Conservation (phyloP, 192 early-diverging fungal species). For the Chytriomyces sp. region DNA sequence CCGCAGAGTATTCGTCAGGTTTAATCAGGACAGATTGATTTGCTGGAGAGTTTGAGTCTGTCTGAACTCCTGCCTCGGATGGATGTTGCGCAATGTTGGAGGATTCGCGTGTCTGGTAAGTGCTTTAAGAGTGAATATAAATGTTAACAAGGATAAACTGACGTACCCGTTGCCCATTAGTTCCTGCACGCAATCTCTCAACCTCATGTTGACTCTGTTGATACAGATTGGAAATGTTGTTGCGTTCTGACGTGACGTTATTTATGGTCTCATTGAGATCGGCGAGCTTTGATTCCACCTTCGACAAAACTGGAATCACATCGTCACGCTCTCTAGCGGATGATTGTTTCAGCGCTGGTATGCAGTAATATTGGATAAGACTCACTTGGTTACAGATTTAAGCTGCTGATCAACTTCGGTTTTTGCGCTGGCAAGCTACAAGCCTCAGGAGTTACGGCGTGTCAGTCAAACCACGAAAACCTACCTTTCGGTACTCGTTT, state of each 20-base stretch:
- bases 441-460: neutral
- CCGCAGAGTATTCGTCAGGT: constrained; percentile 1
- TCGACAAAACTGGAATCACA: constrained; percentile 39
- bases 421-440: neutral
- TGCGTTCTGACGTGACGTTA: constrained; percentile 45
- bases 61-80: too few relatives aligned
- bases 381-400: constrained; percentile 3
- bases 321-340: constrained; percentile 43
- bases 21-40: constrained; percentile 17
- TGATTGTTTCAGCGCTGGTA: too few relatives aligned
- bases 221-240: constrained; percentile 46
- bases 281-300: constrained; percentile 42
- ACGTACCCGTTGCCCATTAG: neutral
- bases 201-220: constrained; percentile 37
- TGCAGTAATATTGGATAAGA: too few relatives aligned
- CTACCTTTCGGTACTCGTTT: neutral
- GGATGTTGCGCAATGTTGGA: too few relatives aligned
- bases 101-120: neutral
- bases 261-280: constrained; percentile 39
- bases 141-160: neutral
- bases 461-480: neutral
- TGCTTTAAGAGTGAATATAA: neutral
- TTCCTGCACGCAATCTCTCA: constrained; percentile 13
- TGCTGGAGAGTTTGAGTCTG: constrained; percentile 5
- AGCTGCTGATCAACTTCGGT: constrained; percentile 12